Evolutionary conservation across 495 filamentous ascomycete species (phyloP).

Genomic region (Neurospora terricola): DNA sequence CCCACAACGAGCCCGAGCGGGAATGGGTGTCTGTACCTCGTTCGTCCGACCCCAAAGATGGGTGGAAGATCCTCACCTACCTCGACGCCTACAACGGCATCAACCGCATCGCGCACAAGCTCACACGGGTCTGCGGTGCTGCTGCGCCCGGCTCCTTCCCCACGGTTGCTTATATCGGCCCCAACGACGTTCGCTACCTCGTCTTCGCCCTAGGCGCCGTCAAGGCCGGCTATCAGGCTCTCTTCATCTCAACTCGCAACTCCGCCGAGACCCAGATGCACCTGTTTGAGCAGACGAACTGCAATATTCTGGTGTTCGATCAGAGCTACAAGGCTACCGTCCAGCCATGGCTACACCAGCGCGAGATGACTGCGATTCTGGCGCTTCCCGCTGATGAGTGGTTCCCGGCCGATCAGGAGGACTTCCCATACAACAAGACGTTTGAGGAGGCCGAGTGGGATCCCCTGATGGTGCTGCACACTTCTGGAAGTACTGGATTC

Average conservation of each 20-base stretch:
- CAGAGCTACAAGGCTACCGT: constrained; percentile 12
- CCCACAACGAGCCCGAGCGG: constrained; percentile 26
- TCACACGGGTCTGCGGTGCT: constrained; percentile 30
- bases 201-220: constrained; percentile 32
- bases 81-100: constrained; percentile 40
- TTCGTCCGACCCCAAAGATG: constrained; percentile 34
- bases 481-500: constrained; percentile 49
- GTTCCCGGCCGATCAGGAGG: constrained; percentile 15
- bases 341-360: constrained; percentile 23
- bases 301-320: constrained; percentile 19
- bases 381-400: constrained; percentile 18
- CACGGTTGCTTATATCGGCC: constrained; percentile 38
- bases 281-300: constrained; percentile 33
- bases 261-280: constrained; percentile 33
- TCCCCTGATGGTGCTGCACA: constrained; percentile 42
- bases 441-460: constrained; percentile 39
- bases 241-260: constrained; percentile 36
- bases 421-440: constrained; percentile 33
- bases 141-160: constrained; percentile 20
- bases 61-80: constrained; percentile 42
- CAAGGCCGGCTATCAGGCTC: constrained; percentile 37
- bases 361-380: constrained; percentile 29
- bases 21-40: constrained; percentile 35
- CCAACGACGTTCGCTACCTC: constrained; percentile 38
- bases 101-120: constrained; percentile 40